Evolutionary conservation across 441 rosid genomes (phyloP), one percentile per base, ranked within the genome.

Genomic region (Corymbia citriodora): DNA sequence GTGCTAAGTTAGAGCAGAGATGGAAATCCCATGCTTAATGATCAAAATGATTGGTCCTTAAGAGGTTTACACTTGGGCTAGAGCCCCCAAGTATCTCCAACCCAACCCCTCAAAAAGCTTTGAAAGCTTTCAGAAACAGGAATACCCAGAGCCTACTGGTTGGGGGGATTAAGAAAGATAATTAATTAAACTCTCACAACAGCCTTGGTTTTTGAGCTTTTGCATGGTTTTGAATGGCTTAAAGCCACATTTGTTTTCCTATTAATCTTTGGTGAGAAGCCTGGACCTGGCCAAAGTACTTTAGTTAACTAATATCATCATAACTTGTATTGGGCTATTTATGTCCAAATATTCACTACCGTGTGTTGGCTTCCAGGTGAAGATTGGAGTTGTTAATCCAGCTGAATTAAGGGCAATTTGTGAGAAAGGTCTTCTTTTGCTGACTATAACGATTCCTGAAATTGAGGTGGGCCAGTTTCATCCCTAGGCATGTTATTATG

Each of bases 361-460:
- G 31, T 40, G 87, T 89, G 90, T 87, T 68, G 93, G 91, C 87
- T 92, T 90, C 88, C 93, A 95, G 99, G 96, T 92, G 91, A 97
- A 94, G 94, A 91, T 93, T 86, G 96, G 94, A 68, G 91, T 88
- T 36, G 92, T 95, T 94, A 93, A 94, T 92, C 97, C 96, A 83
- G 88, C 94, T 87, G 94, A 97, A 92, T 94, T 98, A 89, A 94
- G 97, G 92, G 96, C 96, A 90, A 95, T 97, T 55, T 98, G 99
- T 94, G 99, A 98, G 91, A 96, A 98, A 92, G 98, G 98, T 92
- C 99, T 98, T 94, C 96, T 97, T 94, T 95, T 97, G 94, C 94
- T 97, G 92, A 97, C 99, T 54, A 95, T 95, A 90, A 98, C 99
- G 87, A 95, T 98, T 90, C 99, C 99, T 52, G 99, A 97, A 94